These are phyloP conservation scores for Phanerochaete carnosa DNA, from an alignment of 768 basidiomycete genomes.

Conservation along the genomic window DNA sequence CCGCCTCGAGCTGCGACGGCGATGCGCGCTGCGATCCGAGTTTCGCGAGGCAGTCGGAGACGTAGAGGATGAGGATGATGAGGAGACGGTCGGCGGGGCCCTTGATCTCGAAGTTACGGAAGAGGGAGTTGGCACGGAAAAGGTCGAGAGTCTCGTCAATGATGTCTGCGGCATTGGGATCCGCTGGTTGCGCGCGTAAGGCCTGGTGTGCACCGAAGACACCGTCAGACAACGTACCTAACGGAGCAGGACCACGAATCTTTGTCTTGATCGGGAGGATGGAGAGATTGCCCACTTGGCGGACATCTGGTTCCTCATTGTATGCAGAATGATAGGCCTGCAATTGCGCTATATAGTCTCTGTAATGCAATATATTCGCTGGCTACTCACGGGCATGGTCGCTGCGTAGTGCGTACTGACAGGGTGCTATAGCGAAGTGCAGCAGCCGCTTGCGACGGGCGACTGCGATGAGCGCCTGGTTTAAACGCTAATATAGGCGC, in stretches of 20 bases:
- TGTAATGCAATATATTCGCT: neutral
- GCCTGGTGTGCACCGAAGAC: neutral
- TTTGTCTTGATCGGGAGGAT: constrained; percentile 89
- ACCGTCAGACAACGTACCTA: constrained; percentile 42
- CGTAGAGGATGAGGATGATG: constrained; percentile 96
- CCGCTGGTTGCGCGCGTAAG: constrained; percentile 46
- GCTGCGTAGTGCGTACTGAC: neutral
- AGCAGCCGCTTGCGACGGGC: neutral
- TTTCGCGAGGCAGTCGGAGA: constrained; percentile 95
- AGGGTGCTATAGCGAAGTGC: neutral
- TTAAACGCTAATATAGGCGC: neutral
- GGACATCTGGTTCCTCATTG: constrained; percentile 79
- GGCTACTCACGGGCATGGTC: constrained; percentile 22
- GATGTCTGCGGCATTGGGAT: constrained; percentile 78
- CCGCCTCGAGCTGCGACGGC: constrained; percentile 79
- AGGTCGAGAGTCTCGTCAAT: constrained; percentile 95
- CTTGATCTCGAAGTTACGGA: constrained; percentile 99
- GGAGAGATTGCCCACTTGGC: constrained; percentile 86
- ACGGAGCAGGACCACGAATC: constrained; percentile 88
- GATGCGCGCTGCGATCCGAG: constrained; percentile 69
- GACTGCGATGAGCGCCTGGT: neutral
- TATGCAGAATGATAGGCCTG: constrained; percentile 96
- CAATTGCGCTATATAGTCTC: constrained; percentile 22
- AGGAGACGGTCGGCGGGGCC: constrained; percentile 93
- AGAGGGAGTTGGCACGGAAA: constrained; percentile 98